Percentiles rank a stretch among this genome's conserved stretches.
phyloP scores from a whole-genome alignment of 2,329 filamentous ascomycete genomes.

The Clonostachys byssicola region DNA sequence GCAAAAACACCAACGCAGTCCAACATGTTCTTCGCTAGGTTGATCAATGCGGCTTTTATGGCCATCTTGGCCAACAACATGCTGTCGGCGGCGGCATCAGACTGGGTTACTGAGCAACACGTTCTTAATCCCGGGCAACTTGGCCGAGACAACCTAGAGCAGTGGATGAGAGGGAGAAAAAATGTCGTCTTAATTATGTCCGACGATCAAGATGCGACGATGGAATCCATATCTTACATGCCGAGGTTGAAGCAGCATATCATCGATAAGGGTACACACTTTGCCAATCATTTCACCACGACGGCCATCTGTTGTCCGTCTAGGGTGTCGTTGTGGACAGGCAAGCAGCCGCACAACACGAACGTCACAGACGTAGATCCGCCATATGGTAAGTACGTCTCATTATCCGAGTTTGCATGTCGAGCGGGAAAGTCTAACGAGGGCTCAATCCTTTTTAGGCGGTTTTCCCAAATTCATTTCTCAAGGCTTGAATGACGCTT shows the following conservation, averaged over 20 bases:
- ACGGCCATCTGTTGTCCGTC: constrained; percentile 65
- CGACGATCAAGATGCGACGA: constrained; percentile 62
- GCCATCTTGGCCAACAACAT: no score
- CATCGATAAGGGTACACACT: constrained; percentile 52
- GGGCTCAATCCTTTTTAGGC: constrained; percentile 9
- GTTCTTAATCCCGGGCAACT: no score
- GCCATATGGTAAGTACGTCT: constrained; percentile 35
- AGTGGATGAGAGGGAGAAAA: background rate
- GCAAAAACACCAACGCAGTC: no score
- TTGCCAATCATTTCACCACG: constrained; percentile 61
- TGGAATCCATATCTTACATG: constrained; percentile 58
- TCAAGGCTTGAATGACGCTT: constrained; percentile 62
- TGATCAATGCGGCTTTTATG: no score
- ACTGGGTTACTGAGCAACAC: no score
- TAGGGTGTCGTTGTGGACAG: constrained; percentile 61
- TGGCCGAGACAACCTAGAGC: no score
- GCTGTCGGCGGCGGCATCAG: no score
- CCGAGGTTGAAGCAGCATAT: constrained; percentile 53
- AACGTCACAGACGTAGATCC: constrained; percentile 58
- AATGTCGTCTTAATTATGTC: constrained; percentile 67
- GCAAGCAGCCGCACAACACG: constrained; percentile 64
- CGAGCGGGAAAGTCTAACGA: background rate
- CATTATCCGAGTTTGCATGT: constrained; percentile 20
- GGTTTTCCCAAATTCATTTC: constrained; percentile 62
- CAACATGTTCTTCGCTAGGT: no score